Base-by-base conservation (phyloP, 2,329 filamentous ascomycete species). In the Chaetothyriales sp. region DNA sequence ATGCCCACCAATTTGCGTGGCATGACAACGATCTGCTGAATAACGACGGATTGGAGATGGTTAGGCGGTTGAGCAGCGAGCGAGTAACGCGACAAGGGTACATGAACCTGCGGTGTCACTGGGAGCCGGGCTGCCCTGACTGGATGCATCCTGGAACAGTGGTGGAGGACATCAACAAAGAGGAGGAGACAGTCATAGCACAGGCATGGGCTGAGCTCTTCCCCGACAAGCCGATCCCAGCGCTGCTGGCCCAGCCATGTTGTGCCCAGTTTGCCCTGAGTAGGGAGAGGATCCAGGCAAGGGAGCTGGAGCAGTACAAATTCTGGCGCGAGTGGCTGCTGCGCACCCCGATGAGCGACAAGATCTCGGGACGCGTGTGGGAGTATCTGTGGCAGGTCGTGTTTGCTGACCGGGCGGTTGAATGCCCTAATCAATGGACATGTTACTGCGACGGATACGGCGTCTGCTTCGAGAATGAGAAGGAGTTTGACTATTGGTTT, bases 361-460 rank as follows among this genome's bases (percentile, higher is more conserved):
- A 71, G 43, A 66, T 80, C 18, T 75, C 73, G 10, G 78, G 78
- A 2, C 70, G 79, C 2, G 69, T 81, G 15, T 81, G 77, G 68
- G 79, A 82, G 61, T 81, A 81, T 59, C 64, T 80, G 1, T 82
- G 79, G 79, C 77, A 80, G 53, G 77, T 73, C 52, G 70, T 81
- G 12, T 82, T 81, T 60, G 75, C 76, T 0, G 74, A 73, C 1
- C 53, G 70, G 44, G 59, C 63, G 12, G 63, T 67, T 22, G 59
- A 68, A 44, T 75, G 73, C 51, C 69, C 70, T 2, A 64, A 64
- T 26, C 74, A 79, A 64, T 69, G 75, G 51, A 63, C 74, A 0
- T 83, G 80, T 64, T 79, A 79, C 54, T 83, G 80, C 60, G 78
- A 82, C 53, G 78, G 76, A 5, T 83, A 75, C 47, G 79, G 80